Conservation (phyloP, 2,329 filamentous ascomycete genomes). For the Trichoderma lentiforme region DNA sequence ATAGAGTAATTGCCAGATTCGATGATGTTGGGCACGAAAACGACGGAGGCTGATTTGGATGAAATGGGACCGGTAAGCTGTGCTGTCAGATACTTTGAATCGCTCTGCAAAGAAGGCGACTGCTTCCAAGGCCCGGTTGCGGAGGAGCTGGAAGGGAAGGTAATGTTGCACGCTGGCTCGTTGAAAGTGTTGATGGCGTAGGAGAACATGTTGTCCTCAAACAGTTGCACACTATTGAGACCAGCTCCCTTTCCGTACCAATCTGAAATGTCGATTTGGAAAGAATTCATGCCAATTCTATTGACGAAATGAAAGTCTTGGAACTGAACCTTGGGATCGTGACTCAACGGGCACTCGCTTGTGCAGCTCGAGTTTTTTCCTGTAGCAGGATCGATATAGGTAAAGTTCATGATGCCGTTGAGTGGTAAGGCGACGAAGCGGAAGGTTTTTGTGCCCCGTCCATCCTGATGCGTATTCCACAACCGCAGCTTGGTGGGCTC, state of each 20-base stretch:
- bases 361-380: constrained; percentile 71
- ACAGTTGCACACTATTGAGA: constrained; percentile 80
- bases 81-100: constrained; percentile 73
- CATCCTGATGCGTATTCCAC: constrained; percentile 81
- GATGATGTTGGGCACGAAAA: constrained; percentile 79
- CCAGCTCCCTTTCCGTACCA: constrained; percentile 88
- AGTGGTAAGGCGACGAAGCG: constrained; percentile 81
- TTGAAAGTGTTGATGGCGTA: constrained; percentile 89
- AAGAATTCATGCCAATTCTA: constrained; percentile 78
- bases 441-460: constrained; percentile 83
- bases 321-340: constrained; percentile 60
- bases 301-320: constrained; percentile 95
- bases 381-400: constrained; percentile 73
- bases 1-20: constrained; percentile 91
- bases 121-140: constrained; percentile 71
- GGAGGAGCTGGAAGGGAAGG: constrained; percentile 61
- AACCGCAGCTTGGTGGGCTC: constrained; percentile 81
- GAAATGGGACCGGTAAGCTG: constrained; percentile 55
- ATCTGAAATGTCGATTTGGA: constrained; percentile 79
- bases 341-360: constrained; percentile 77
- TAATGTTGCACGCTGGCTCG: constrained; percentile 72
- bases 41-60: constrained; percentile 62
- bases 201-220: constrained; percentile 77
- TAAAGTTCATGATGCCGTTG: constrained; percentile 93
- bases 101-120: constrained; percentile 65